Base-by-base conservation (phyloP, 2,329 filamentous ascomycete genomes). In the Rasamsonia emersonii region DNA sequence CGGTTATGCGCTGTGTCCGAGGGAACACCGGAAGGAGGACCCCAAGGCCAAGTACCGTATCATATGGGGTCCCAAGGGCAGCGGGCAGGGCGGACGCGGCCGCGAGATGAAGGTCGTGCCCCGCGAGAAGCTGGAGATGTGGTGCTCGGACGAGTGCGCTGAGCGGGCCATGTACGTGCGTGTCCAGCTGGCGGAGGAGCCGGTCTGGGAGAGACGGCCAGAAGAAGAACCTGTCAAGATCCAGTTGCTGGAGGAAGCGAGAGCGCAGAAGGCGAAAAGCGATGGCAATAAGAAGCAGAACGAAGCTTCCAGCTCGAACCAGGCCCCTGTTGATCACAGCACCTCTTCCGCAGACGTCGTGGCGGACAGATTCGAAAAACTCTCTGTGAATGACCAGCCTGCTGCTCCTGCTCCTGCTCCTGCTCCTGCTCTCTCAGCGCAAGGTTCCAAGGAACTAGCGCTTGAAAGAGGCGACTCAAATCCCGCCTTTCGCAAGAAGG, bases 151-250 rank as follows among this genome's bases (percentile, higher is more conserved):
- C 33, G 70, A 69, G 23, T 98, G 91, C 61, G 83, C 83, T 2
- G 74, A 76, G 42, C 72, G 84, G 29, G 86, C 84, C 2, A 67
- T 93, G 43, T 94, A 86, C 57, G 70, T 96, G 46, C 84, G 86
- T 50, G 82, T 93, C 15, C 91, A 98, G 66, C 72, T 96, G 23
- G 80, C 74, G 43, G 82, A 91, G 51, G 79, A 82, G 40, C 85
- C 86, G 0, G 84, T 83, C 0, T 94, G 88, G 86, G 77, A 91
- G 58, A 71, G 88, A 32, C 73, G 72, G 4, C 76, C 73, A 3
- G 70, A 45, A 17, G 52, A 51, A 28, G 35, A 38, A 8, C 43
- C 70, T 18, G 62, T 63, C 2, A 66, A 70, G 25, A 73, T 86
- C 40, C 70, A 80, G 20, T 50, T 86, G 20, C 56, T 81, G 1